Conservation (phyloP, 2,329 filamentous ascomycete species). For the Botrytis fragariae region DNA sequence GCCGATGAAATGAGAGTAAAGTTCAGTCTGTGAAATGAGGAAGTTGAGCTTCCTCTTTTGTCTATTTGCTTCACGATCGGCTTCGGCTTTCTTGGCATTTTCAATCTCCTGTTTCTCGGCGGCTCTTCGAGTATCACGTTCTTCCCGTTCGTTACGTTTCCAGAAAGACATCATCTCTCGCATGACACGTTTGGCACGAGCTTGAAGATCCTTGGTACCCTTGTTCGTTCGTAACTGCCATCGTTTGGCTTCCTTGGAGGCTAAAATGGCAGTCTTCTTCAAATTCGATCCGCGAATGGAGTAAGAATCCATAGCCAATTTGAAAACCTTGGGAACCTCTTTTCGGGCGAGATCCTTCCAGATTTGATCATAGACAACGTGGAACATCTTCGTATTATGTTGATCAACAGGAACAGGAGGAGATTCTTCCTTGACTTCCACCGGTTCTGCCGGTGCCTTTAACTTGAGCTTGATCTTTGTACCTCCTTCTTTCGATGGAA, state of each 20-base stretch:
- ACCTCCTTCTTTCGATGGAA: constrained; percentile 48
- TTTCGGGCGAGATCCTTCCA: constrained; percentile 93
- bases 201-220: constrained; percentile 95
- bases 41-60: constrained; percentile 99
- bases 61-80: constrained; percentile 92
- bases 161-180: constrained; percentile 99
- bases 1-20: constrained; percentile 99
- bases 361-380: constrained; percentile 96
- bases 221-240: constrained; percentile 99
- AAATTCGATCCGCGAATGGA: constrained; percentile 90
- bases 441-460: constrained; percentile 37
- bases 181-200: constrained; percentile 96
- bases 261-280: constrained; percentile 94
- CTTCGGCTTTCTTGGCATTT: constrained; percentile 93
- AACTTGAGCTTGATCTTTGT: constrained; percentile 55
- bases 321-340: constrained; percentile 88
- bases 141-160: constrained; percentile 98
- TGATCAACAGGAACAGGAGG: constrained; percentile 37
- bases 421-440: constrained; percentile 45
- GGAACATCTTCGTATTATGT: constrained; percentile 88
- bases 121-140: constrained; percentile 88
- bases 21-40: constrained; percentile 95
- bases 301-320: constrained; percentile 82
- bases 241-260: constrained; percentile 93
- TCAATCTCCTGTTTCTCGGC: constrained; percentile 96